Percentiles rank a stretch among this genome's conserved stretches.
These are phyloP conservation scores for Colletotrichum sp. DNA, from an alignment of 2,329 filamentous ascomycete genomes.

Conservation along the genomic window DNA sequence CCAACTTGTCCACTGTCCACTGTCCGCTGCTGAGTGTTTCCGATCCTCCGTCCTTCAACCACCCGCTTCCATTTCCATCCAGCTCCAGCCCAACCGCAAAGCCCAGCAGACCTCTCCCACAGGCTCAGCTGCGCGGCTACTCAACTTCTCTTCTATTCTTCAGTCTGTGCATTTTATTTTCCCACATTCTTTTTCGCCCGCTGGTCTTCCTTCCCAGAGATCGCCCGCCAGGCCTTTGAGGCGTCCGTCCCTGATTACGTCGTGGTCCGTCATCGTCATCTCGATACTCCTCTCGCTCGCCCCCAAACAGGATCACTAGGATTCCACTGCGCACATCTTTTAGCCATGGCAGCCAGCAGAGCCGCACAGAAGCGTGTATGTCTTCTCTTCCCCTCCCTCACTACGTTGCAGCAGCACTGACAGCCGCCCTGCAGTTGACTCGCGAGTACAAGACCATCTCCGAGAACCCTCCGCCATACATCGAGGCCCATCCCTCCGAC, in stretches of 20 bases:
- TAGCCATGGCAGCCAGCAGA: slow-evolving; percentile 69
- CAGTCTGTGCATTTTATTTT: not conserved
- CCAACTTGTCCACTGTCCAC: slow-evolving; percentile 1
- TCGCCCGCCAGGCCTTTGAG: not conserved
- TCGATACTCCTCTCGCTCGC: not conserved
- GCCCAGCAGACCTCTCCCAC: not conserved
- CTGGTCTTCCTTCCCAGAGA: not conserved
- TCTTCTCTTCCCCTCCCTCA: not conserved
- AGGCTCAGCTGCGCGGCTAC: not conserved
- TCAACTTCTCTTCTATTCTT: not conserved
- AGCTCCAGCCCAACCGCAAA: not conserved
- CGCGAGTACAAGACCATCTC: slow-evolving; percentile 68
- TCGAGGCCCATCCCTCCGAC: slow-evolving; percentile 87
- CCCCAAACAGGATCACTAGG: not conserved
- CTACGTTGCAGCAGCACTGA: slow-evolving; percentile 24
- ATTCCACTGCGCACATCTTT: not conserved
- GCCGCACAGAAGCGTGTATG: slow-evolving; percentile 75
- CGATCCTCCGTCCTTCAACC: not conserved
- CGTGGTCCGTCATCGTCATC: not conserved
- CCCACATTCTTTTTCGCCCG: slow-evolving; percentile 21
- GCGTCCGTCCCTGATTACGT: slow-evolving; percentile 19
- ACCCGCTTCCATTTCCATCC: not conserved
- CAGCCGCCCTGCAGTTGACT: slow-evolving; percentile 51
- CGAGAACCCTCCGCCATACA: slow-evolving; percentile 85
- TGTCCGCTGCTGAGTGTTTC: not conserved